phyloP scores from a whole-genome alignment of 2,329 filamentous ascomycete species.

The Clarireedia sp. region DNA sequence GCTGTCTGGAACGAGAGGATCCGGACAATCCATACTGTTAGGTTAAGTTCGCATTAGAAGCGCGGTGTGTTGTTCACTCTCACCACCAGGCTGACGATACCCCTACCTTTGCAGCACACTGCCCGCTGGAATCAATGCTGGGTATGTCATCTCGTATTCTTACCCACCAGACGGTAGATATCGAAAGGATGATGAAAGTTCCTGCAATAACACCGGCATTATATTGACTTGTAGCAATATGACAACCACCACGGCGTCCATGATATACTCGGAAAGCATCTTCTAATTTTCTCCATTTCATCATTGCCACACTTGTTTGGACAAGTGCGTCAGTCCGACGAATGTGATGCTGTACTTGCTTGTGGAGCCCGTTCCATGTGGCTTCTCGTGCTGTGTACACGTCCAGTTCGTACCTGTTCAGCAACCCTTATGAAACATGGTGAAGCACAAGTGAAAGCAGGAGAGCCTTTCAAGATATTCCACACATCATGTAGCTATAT shows the following conservation, averaged over 20 bases:
- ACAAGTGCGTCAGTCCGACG: background rate
- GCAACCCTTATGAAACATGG: background rate
- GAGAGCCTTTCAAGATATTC: background rate
- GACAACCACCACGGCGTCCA: background rate
- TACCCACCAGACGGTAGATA: no score
- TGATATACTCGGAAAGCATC: slow-evolving; percentile 1
- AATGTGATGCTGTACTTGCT: background rate
- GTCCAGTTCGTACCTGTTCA: background rate
- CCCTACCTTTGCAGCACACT: slow-evolving; percentile 22
- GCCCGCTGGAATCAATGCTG: background rate
- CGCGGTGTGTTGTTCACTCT: slow-evolving; percentile 23
- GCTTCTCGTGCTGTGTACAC: slow-evolving; percentile 2
- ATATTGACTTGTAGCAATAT: slow-evolving; percentile 2
- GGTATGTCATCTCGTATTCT: slow-evolving; percentile 7
- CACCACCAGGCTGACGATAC: slow-evolving; percentile 20
- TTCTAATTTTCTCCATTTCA: background rate
- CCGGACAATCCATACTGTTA: slow-evolving; percentile 5
- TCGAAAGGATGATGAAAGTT: slow-evolving; percentile 5
- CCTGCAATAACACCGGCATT: slow-evolving; percentile 3
- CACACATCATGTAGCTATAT: background rate
- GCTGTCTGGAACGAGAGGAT: slow-evolving; percentile 18
- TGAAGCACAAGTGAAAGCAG: background rate
- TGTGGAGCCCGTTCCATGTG: slow-evolving; percentile 4
- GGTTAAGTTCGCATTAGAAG: slow-evolving; percentile 19
- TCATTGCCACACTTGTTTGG: background rate